A percentile compares a stretch with the other conserved stretches of the same genome.
These are phyloP conservation scores for Populus hybrid DNA, from an alignment of 441 rosid genomes.

Conservation along the genomic window DNA sequence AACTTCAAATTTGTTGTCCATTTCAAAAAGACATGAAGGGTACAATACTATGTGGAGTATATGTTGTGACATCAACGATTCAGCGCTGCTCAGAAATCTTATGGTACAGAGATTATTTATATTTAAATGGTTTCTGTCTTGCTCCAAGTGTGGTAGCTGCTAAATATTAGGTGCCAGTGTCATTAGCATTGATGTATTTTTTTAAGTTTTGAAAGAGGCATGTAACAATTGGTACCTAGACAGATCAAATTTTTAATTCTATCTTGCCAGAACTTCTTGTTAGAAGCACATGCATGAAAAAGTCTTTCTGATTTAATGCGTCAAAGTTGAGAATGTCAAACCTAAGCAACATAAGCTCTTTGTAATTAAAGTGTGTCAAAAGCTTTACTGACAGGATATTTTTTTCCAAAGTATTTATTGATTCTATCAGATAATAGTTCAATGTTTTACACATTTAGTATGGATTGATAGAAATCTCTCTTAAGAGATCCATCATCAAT, in stretches of 20 bases:
- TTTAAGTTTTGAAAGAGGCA: not conserved
- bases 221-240: not conserved
- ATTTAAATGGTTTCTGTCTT: constrained; percentile 8
- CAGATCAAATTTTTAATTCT: not conserved
- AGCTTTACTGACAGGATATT: not conserved
- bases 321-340: not conserved
- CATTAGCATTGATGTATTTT: not conserved
- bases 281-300: not conserved
- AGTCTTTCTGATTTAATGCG: not conserved
- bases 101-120: not conserved
- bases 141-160: not conserved
- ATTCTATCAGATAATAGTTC: not conserved
- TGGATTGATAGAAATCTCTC: not conserved
- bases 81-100: constrained; percentile 55
- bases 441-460: not conserved
- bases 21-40: constrained; percentile 85
- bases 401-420: not conserved
- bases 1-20: constrained; percentile 62
- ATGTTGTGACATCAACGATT: constrained; percentile 85
- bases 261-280: not conserved
- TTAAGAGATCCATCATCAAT: not conserved
- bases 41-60: constrained; percentile 84
- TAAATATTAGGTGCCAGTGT: constrained; percentile 5
- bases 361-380: not conserved
- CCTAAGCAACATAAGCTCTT: constrained; percentile 1